Conservation (phyloP, 2,329 filamentous ascomycete genomes). For the Neurospora crassa region DNA sequence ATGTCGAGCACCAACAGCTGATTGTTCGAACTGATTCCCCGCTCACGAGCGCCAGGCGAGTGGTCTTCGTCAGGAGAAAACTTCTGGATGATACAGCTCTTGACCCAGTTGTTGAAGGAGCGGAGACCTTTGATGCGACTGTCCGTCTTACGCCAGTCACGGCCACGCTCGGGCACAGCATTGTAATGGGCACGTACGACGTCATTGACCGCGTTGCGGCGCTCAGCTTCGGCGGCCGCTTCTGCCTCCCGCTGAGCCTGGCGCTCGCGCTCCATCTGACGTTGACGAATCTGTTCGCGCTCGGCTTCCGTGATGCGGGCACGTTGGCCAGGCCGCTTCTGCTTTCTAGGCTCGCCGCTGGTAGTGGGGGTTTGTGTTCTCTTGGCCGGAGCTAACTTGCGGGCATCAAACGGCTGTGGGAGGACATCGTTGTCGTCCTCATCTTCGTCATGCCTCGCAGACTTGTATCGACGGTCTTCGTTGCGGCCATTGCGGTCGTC, state of each 20-base stretch:
- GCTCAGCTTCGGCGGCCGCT: constrained; percentile 26
- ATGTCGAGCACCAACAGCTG: constrained; percentile 81
- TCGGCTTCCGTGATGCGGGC: constrained; percentile 59
- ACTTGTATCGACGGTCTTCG: constrained; percentile 11
- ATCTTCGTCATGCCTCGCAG: constrained; percentile 18
- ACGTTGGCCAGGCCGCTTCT: constrained; percentile 58
- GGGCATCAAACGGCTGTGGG: constrained; percentile 52
- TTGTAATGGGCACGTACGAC: constrained; percentile 94
- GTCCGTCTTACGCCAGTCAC: constrained; percentile 90
- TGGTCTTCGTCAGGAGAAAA: constrained; percentile 78
- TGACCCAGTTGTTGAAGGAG: constrained; percentile 98
- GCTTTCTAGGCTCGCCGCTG: constrained; percentile 45
- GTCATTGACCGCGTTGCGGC: constrained; percentile 53
- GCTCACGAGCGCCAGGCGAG: constrained; percentile 48
- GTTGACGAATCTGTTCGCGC: constrained; percentile 56
- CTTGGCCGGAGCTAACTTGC: constrained; percentile 47
- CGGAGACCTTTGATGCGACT: constrained; percentile 91
- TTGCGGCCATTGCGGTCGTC: neutral
- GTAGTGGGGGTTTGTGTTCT: constrained; percentile 43
- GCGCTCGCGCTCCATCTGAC: constrained; percentile 47
- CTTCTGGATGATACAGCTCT: constrained; percentile 94
- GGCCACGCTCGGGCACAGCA: constrained; percentile 81
- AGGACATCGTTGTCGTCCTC: constrained; percentile 31
- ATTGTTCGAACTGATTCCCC: constrained; percentile 38
- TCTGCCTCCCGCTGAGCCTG: constrained; percentile 28